Percentiles rank a stretch among this genome's conserved stretches.
Evolutionary conservation across 2,329 filamentous ascomycete species (phyloP).

Genomic region (Cladophialophora chaetospira): DNA sequence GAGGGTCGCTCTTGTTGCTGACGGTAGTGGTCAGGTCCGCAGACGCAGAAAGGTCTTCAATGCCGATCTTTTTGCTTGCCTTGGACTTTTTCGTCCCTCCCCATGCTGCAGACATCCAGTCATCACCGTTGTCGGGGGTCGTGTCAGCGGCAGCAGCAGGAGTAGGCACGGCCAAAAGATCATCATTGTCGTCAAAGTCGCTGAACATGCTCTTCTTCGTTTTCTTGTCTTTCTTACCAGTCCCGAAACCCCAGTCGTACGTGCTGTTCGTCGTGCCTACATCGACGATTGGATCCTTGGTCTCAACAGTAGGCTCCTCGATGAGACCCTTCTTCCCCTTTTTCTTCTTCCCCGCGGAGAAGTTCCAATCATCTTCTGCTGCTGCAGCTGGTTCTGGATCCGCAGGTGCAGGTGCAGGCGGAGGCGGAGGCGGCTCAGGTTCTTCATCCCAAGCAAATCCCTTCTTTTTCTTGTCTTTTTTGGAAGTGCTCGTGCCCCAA

Average conservation of each 20-base stretch:
- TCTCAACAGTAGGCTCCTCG: slow-evolving; percentile 26
- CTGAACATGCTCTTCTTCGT: slow-evolving; percentile 39
- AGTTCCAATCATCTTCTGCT: slow-evolving; percentile 31
- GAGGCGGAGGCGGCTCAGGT: slow-evolving; percentile 26
- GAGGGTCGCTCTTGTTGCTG: slow-evolving; percentile 25
- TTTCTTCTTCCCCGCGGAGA: slow-evolving; percentile 35
- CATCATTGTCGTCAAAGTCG: slow-evolving; percentile 33
- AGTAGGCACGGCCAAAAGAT: slow-evolving; percentile 36
- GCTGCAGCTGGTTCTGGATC: slow-evolving; percentile 37
- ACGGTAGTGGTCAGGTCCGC: slow-evolving; percentile 32
- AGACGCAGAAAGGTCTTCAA: slow-evolving; percentile 35
- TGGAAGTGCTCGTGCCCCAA: slow-evolving; percentile 42
- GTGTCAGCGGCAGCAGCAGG: slow-evolving; percentile 35
- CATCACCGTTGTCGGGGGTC: slow-evolving; percentile 39
- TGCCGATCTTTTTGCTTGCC: slow-evolving; percentile 39
- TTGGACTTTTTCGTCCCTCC: slow-evolving; percentile 47
- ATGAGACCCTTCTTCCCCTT: slow-evolving; percentile 34
- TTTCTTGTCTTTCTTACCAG: slow-evolving; percentile 47
- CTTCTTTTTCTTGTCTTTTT: slow-evolving; percentile 49
- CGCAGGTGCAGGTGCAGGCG: slow-evolving; percentile 20
- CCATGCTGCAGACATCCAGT: slow-evolving; percentile 40
- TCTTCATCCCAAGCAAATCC: slow-evolving; percentile 25
- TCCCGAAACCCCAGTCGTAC: slow-evolving; percentile 36
- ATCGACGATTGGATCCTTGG: slow-evolving; percentile 18
- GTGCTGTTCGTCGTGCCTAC: slow-evolving; percentile 11